phyloP scores from a whole-genome alignment of 495 filamentous ascomycete genomes.

The Lentithecium fluviatile region DNA sequence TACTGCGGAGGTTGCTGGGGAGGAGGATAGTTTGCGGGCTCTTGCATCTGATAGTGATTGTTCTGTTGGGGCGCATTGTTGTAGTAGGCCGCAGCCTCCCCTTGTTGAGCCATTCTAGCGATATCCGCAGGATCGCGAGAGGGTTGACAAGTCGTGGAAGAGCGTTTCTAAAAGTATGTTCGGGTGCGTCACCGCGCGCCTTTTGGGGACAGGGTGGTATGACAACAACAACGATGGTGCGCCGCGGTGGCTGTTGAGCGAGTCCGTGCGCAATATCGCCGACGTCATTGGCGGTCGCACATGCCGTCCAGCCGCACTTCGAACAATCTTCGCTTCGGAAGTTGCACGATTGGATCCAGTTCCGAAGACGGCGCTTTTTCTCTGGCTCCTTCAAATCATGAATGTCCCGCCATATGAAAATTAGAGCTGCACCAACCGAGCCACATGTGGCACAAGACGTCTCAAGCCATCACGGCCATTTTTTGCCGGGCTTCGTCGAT shows the following conservation, averaged over 20 bases:
- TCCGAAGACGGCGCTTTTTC: too few species aligned
- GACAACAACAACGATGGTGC: background rate
- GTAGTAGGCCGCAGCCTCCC: constrained; percentile 34
- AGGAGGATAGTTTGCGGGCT: constrained; percentile 11
- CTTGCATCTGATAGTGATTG: constrained; percentile 14
- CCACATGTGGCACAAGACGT: too few species aligned
- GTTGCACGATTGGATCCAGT: too few species aligned
- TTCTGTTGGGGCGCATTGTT: constrained; percentile 13
- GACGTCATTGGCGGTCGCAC: background rate
- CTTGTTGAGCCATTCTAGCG: constrained; percentile 18
- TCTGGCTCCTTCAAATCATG: too few species aligned
- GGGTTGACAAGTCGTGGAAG: background rate
- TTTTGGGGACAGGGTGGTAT: background rate
- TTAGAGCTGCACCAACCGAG: too few species aligned
- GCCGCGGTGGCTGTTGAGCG: background rate
- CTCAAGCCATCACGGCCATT: too few species aligned
- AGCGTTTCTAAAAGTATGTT: background rate
- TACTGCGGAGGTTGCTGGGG: constrained; percentile 9
- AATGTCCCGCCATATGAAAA: too few species aligned
- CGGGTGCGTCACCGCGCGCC: background rate
- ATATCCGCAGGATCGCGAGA: background rate
- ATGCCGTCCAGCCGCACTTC: too few species aligned
- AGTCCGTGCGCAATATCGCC: background rate
- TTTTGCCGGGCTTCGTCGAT: too few species aligned
- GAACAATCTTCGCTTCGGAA: too few species aligned